Evolutionary conservation across 148 eudicot genomes (phyloP).

Genomic region (Nepenthes gracilis): DNA sequence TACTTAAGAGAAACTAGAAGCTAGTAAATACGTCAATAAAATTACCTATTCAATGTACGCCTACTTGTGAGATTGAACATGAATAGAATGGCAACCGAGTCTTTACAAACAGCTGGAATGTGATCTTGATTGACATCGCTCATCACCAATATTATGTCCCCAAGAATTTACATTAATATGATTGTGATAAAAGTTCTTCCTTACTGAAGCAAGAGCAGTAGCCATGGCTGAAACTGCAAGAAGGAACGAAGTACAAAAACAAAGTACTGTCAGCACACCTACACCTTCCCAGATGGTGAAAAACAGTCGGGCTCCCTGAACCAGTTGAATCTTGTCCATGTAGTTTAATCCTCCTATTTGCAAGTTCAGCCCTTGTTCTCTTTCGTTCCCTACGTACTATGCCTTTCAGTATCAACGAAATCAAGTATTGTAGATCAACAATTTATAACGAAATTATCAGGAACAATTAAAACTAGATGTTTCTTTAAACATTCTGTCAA

Average conservation of each 20-base stretch:
- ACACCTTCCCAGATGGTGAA: conserved; percentile 35
- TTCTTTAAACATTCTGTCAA: no score
- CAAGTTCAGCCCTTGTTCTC: conserved; percentile 5
- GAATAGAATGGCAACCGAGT: conserved; percentile 59
- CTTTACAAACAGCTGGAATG: conserved; percentile 44
- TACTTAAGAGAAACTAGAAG: no score
- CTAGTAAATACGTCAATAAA: no score
- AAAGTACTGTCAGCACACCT: conserved; percentile 15
- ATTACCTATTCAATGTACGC: conserved; percentile 47
- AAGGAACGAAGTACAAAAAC: neutral
- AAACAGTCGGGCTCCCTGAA: conserved; percentile 32
- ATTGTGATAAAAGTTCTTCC: no score
- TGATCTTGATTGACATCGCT: no score
- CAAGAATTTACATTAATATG: no score
- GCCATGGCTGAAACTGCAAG: no score
- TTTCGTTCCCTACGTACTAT: conserved; percentile 30
- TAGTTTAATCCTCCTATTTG: conserved; percentile 17
- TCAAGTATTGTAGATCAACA: neutral
- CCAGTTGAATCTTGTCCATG: conserved; percentile 26
- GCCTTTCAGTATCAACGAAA: conserved; percentile 11
- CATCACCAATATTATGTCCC: conserved; percentile 2
- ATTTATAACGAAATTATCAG: neutral
- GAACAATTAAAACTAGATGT: no score
- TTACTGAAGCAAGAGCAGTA: no score
- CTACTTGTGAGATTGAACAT: conserved; percentile 75